Evolutionary conservation across 139 green algal species (phyloP).

Genomic region (Volvox reticuliferus): DNA sequence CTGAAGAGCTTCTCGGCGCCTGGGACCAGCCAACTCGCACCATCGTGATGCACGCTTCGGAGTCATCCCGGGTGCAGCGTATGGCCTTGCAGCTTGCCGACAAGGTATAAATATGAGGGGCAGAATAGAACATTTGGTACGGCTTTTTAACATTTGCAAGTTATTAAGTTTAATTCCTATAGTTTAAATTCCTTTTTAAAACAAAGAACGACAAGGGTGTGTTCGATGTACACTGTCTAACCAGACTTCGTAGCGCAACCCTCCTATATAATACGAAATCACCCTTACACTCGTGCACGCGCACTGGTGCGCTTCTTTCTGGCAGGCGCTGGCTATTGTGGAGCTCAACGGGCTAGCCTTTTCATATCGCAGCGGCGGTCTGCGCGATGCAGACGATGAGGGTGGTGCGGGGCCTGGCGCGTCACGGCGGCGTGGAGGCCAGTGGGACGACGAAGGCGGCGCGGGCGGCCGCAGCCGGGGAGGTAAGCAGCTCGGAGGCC

Average conservation of each 20-base stretch:
- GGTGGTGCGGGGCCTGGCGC: slow-evolving; percentile 28
- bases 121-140: too few species aligned
- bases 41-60: slow-evolving; percentile 92
- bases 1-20: slow-evolving; percentile 88
- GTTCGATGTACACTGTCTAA: too few species aligned
- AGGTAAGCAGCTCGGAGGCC: not conserved
- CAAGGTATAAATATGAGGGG: slow-evolving; percentile 58
- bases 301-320: not conserved
- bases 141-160: too few species aligned
- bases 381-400: slow-evolving; percentile 68
- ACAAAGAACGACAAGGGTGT: too few species aligned
- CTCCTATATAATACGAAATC: too few species aligned
- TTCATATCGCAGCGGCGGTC: slow-evolving; percentile 82
- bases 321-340: slow-evolving; percentile 77
- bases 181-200: too few species aligned
- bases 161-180: too few species aligned
- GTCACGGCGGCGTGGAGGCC: slow-evolving; percentile 47
- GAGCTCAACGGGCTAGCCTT: slow-evolving; percentile 96
- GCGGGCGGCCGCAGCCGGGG: slow-evolving; percentile 16
- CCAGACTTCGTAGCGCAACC: too few species aligned
- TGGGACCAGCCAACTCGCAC: slow-evolving; percentile 96
- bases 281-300: too few species aligned
- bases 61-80: slow-evolving; percentile 86
- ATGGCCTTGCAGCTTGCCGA: slow-evolving; percentile 86
- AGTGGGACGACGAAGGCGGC: slow-evolving; percentile 56